Base-by-base conservation (phyloP, 2,329 filamentous ascomycete species). In the Tolypocladium amazonense region DNA sequence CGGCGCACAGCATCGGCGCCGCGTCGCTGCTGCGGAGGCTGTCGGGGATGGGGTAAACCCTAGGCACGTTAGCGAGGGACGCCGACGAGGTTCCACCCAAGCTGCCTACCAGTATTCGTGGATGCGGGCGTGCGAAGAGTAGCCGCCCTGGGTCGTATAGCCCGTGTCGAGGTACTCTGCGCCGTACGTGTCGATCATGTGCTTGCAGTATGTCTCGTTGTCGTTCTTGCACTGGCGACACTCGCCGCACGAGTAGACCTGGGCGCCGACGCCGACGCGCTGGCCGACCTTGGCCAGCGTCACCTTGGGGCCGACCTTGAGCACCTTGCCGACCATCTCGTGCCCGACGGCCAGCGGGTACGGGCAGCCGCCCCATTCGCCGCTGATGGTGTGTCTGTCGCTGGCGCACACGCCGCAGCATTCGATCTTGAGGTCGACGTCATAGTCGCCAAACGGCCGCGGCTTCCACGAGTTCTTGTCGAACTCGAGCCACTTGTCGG, bases 401-500 rank as follows among this genome's bases (percentile, higher is more conserved):
- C 83, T 88, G 65, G 87, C 84, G 71, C 88, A 91, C 58, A 91
- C 81, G 69, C 90, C 89, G 69, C 89, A 93, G 70, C 84, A 87
- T 65, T 92, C 86, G 68, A 96, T 88, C 79, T 92, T 88, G 75
- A 96, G 84, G 71, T 96, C 91, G 67, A 96, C 85, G 71, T 96
- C 91, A 74, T 90, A 83, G 71, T 92, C 89, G 65, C 88, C 90
- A 71, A 95, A 95, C 23, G 89, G 88, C 78, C 95, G 94, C 61
- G 92, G 86, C 66, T 86, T 83, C 78, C 90, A 91, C 78, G 92
- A 73, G 70, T 88, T 85, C 76, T 90, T 88, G 68, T 87, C 78
- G 69, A 87, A 85, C 61, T 86, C 78, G 64, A 81, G 73, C 79
- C 80, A 84, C 54, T 76, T 78, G 57, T 79, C 79, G 30, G 79